Evolutionary conservation across 495 filamentous ascomycete genomes (phyloP).

Genomic region (Hypoxylon cercidicola): DNA sequence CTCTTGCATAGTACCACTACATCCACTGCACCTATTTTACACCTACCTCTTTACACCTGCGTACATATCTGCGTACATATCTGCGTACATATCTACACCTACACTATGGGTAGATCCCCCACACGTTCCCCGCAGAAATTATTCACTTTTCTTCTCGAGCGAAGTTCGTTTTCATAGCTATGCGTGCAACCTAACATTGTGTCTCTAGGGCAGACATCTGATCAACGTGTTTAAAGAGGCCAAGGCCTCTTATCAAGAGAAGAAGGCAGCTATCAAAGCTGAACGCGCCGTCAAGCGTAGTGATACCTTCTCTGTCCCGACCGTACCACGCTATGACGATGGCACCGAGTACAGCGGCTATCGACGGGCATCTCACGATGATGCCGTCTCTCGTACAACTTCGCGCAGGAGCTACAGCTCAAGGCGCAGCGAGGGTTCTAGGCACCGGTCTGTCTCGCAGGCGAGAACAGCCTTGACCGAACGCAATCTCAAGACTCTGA

Average conservation of each 20-base stretch:
- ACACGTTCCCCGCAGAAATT: conserved; percentile 38
- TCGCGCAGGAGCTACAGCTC: conserved; percentile 51
- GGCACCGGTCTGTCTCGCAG: conserved; percentile 41
- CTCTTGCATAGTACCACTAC: conserved; percentile 1
- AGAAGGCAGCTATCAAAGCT: conserved; percentile 79
- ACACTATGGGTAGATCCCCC: conserved; percentile 33
- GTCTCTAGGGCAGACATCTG: conserved; percentile 81
- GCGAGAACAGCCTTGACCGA: conserved; percentile 51
- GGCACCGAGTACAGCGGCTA: conserved; percentile 33
- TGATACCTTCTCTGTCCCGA: conserved; percentile 54
- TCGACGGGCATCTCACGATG: conserved; percentile 49
- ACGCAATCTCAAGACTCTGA: conserved; percentile 54
- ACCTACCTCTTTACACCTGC: no score
- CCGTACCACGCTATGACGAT: conserved; percentile 41
- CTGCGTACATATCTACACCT: conserved; percentile 1
- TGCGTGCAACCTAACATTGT: conserved; percentile 25
- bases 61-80: no score
- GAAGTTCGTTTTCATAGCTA: background rate
- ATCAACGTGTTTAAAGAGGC: conserved; percentile 89
- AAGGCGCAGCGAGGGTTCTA: conserved; percentile 30
- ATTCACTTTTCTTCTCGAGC: background rate
- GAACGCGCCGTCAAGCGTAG: conserved; percentile 61
- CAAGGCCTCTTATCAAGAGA: conserved; percentile 83
- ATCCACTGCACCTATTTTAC: background rate
- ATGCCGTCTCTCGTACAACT: conserved; percentile 50